Evolutionary conservation across 345 rosid species (phyloP), one percentile per base, ranked within the genome.

Genomic region (Murraya paniculata): DNA sequence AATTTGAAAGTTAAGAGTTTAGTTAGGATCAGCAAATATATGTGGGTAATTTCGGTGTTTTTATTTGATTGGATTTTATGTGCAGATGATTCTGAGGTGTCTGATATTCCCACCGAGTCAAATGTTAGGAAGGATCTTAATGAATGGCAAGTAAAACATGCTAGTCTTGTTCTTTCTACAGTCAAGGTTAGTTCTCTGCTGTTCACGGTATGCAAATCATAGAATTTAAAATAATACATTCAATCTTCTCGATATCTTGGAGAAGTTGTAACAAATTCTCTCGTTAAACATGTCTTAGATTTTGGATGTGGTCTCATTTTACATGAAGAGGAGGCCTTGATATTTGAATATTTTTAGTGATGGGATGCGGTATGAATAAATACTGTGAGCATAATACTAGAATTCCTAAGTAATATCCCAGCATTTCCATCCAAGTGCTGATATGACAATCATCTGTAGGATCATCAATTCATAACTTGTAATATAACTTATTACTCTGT

Each of bases 51-150:
- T 61, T 36, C 50, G 5, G 53, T 74, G 56, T 39, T 21, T 6
- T 19, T 14, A 7, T 35, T 18, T 76, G 71, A 22, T 45, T 30
- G 19, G 33, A 59, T 68, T 80, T n/a, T 13, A 71, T 64, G 7
- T 71, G 69, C 82, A 89, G 94, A 89, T 82, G 91, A 87, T 83
- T 81, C 87, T 9, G 87, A 83, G 39, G 78, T 87, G 76, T 85
- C 84, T 14, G 82, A 89, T 74, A 84, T 88, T 81, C 87, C 90
- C 7, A 66, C 84, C 1, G 80, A 80, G 77, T 89, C 92, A 36
- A 91, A 91, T 78, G 85, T 90, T 55, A 84, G 86, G 66, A 83
- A 87, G 84, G 94, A 90, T 85, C 94, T 87, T 74, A 86, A 86
- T 0, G 89, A 87, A 67, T 89, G 88, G 84, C 92, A 90, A 84